Percentiles rank a stretch among this genome's conserved stretches.
Conservation (phyloP, 768 basidiomycete genomes). For the Calocybe gangraenosa region DNA sequence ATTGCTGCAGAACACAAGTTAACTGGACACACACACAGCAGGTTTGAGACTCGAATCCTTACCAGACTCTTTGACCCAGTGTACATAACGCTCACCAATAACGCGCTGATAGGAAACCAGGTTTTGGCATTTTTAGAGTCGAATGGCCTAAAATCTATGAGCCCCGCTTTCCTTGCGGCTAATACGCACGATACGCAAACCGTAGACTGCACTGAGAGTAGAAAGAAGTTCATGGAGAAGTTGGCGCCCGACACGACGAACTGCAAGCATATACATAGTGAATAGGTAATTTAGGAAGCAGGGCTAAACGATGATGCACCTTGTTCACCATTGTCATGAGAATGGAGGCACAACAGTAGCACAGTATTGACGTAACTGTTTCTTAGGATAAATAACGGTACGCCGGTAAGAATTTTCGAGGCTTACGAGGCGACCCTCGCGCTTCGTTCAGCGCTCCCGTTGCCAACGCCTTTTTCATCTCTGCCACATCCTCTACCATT, state of each 20-base stretch:
- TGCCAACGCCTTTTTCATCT: conserved; percentile 31
- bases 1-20: conserved; percentile 64
- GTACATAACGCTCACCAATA: conserved; percentile 94
- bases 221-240: conserved; percentile 97
- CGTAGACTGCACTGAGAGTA: conserved; percentile 84
- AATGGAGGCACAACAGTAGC: conserved; percentile 91
- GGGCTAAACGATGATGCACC: conserved; percentile 39
- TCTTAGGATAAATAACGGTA: not conserved
- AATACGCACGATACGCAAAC: conserved; percentile 83
- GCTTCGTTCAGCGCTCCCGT: conserved; percentile 28
- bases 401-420: not conserved
- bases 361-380: conserved; percentile 74
- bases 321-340: conserved; percentile 98
- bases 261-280: conserved; percentile 34
- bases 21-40: not conserved
- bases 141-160: conserved; percentile 85
- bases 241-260: conserved; percentile 91
- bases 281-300: not conserved
- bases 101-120: conserved; percentile 93
- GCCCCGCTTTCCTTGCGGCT: conserved; percentile 64
- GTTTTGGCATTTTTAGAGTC: conserved; percentile 78
- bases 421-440: conserved; percentile 23
- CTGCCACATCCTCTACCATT: conserved; percentile 23
- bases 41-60: conserved; percentile 31
- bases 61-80: conserved; percentile 97